Base-by-base conservation (phyloP, 768 basidiomycete species). In the Cytidiella melzeri region DNA sequence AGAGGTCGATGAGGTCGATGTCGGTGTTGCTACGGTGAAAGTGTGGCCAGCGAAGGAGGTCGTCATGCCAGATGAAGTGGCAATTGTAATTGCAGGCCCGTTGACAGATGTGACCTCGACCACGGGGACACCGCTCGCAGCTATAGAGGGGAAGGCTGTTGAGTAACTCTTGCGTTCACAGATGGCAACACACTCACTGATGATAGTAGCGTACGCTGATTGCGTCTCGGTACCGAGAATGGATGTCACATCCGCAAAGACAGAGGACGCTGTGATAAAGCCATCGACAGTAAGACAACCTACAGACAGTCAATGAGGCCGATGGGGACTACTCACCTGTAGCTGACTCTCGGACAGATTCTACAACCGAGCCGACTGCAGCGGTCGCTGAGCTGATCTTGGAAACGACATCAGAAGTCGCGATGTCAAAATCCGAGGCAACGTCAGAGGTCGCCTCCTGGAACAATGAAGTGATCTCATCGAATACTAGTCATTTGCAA, bases 21-120 rank as follows among this genome's bases (percentile, higher is more conserved):
- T 4, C 15, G 43, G 25, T 20, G 53, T 44, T 11, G 54, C 54
- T 4, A 50, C 55, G 37, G 57, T 55, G 52, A 61, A 57, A 27
- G 44, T 43, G 45, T 57, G 54, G 12, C 60, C 60, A 5, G 52
- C 60, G 42, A 61, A 58, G 19, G 51, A 39, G 19, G 60, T 61
- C 36, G 52, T 54, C 45, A 51, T 40, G 19, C 53, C 55, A 3
- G 51, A 45, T 25, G 44, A 40, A 5, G 58, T 59, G 20, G 61
- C 61, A 40, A 62, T 52, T 18, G 61, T 63, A 52, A 60, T 52
- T 23, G 52, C 61, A n/a, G 53, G 27, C 3, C 59, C 61, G 43
- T 56, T 57, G 19, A 61, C 52, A 21, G 47, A 48, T 18, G 45
- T 54, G 43, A 51, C 52, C 48, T 59, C 53, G 23, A 60, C 59